Conservation (phyloP, 345 rosid genomes). For the sweet orange (Citrus sinensis) region DNA sequence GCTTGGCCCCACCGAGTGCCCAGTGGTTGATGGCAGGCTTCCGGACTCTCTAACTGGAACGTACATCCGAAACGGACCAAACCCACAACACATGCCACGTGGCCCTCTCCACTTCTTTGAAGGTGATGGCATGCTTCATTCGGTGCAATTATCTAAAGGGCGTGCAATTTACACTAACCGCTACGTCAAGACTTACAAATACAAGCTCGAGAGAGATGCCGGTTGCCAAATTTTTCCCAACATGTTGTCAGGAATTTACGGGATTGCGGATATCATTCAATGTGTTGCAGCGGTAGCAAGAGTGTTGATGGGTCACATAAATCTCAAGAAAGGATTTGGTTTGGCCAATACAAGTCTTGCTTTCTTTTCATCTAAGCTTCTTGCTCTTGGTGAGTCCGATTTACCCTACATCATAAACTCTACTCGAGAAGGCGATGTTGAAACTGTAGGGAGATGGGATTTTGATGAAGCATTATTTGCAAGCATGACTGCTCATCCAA, state of each 20-base stretch:
- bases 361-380: constrained; percentile 1
- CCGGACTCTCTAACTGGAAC: constrained; percentile 10
- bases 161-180: constrained; percentile 6
- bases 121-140: constrained; percentile 32
- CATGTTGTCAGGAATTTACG: constrained; percentile 11
- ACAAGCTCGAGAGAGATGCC: constrained; percentile 9
- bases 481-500: constrained; percentile 29
- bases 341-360: constrained; percentile 22
- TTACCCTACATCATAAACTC: constrained; percentile 8
- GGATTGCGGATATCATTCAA: background rate
- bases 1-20: constrained; percentile 1
- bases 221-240: constrained; percentile 18
- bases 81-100: constrained; percentile 11
- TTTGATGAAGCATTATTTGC: constrained; percentile 4
- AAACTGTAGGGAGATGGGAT: constrained; percentile 19
- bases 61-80: constrained; percentile 26
- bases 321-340: constrained; percentile 15
- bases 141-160: constrained; percentile 9
- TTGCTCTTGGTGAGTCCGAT: constrained; percentile 23
- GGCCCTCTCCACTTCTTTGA: constrained; percentile 26
- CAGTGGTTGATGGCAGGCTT: constrained; percentile 14
- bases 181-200: constrained; percentile 27
- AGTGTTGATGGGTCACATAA: constrained; percentile 5
- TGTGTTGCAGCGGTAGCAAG: background rate
- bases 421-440: constrained; percentile 15